Conservation (phyloP, 1,284 basidiomycete species). For the Uromyces viciae-fabae region DNA sequence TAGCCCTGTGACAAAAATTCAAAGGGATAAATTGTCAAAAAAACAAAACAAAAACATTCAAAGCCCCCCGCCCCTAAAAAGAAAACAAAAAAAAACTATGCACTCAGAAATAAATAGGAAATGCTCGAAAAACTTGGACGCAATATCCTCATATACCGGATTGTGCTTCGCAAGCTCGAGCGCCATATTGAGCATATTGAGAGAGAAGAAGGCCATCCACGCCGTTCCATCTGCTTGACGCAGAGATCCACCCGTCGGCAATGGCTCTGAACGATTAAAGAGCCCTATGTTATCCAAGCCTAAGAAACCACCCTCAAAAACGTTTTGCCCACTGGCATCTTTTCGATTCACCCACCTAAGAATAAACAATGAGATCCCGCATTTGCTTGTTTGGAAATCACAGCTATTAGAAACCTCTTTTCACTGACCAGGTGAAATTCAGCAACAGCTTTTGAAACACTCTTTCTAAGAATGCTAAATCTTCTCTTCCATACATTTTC, state of each 20-base stretch:
- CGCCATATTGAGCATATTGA: constrained; percentile 97
- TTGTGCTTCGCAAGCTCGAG: constrained; percentile 97
- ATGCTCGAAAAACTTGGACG: constrained; percentile 98
- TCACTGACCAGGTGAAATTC: constrained; percentile 85
- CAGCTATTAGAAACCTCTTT: too few species aligned
- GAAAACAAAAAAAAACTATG: not conserved
- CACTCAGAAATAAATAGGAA: constrained; percentile 90
- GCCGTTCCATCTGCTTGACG: constrained; percentile 97
- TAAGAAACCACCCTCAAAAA: constrained; percentile 97
- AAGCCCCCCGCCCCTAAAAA: not conserved
- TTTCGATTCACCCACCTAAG: constrained; percentile 95
- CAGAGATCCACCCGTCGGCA: constrained; percentile 84
- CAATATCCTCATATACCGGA: constrained; percentile 94
- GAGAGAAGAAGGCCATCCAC: constrained; percentile 98
- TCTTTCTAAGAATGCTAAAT: constrained; percentile 86
- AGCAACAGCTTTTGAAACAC: constrained; percentile 96
- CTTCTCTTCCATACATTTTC: constrained; percentile 84
- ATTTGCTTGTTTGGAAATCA: not conserved
- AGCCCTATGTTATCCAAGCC: constrained; percentile 96
- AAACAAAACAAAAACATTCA: not conserved
- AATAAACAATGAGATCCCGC: not conserved
- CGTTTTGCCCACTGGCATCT: constrained; percentile 86
- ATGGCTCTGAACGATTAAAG: constrained; percentile 93
- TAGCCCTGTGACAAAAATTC: constrained; percentile 62
- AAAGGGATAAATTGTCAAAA: too few species aligned